Evolutionary conservation across 2,329 filamentous ascomycete genomes (phyloP), one percentile per base, ranked within the genome.

Genomic region (Epichloe bromicola): DNA sequence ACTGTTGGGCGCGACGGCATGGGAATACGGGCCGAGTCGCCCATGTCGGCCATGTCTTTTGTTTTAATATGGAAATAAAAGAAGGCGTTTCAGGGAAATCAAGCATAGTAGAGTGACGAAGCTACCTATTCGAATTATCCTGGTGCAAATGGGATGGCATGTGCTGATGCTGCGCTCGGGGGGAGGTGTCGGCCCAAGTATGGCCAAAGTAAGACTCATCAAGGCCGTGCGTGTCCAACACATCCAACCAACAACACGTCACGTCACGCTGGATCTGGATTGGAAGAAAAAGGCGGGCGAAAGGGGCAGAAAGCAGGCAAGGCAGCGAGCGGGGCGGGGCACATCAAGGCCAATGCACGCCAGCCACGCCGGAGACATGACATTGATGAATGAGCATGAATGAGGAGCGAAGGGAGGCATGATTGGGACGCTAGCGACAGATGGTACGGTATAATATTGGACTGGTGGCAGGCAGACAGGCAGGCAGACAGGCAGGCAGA

Each of bases 101-200:
- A 19, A 53, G 49, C 51, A 54, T 30, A 30, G 8, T 54, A 54
- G 50, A 54, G 47, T 46, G 46, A n/a, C 47, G 26, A 51, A n/a
- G 48, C 36, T 20, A 51, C 48, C 23, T 43, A 33, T 42, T 39
- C 42, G 20, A 38, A 49, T 30, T 46, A 34, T 39, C 14, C 19
- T 30, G 53, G 17, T n/a, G 30, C 47, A 40, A 51, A 39, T 30
- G 42, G 11, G 42, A 46, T 51, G 53, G 53, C 49, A 44, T 50
- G 52, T 34, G 46, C 34, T 51, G 40, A 51, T 50, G 23, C 33
- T 46, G 36, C 49, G 37, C 45, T 23, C 46, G 36, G 20, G 36
- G 23, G n/a, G 34, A 49, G 37, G 37, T 14, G 43, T 42, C 38
- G n/a, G 49, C 17, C 37, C n/a, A 39, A 33, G 11, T 42, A 36